Conservation (phyloP, 1,139 yeast genomes). For the Blastobotrys ciferrii region DNA sequence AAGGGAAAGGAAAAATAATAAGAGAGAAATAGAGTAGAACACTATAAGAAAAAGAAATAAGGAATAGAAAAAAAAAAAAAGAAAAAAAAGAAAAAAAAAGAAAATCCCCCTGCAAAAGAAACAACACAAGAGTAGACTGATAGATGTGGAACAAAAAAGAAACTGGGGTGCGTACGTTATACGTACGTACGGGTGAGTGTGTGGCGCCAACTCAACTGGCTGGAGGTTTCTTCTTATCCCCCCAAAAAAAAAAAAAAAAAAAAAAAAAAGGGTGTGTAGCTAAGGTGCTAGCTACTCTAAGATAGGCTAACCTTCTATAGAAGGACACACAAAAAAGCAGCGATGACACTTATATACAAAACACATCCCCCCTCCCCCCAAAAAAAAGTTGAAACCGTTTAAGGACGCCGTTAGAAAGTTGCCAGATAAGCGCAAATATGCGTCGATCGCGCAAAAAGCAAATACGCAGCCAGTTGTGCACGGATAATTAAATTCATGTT, state of each 20-base stretch:
- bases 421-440: conserved; percentile 15
- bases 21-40: not conserved
- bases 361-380: not conserved
- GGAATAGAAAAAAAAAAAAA: not conserved
- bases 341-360: not conserved
- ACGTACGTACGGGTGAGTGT: too few species aligned
- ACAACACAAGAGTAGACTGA: not conserved
- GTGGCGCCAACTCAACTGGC: too few species aligned
- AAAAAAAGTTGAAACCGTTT: conserved; percentile 2
- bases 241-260: too few species aligned
- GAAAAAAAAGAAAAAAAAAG: not conserved
- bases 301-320: not conserved
- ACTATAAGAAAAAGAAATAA: not conserved
- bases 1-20: not conserved
- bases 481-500: conserved; percentile 9
- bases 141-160: not conserved
- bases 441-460: conserved; percentile 1
- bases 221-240: too few species aligned
- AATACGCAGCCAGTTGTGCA: not conserved
- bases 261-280: too few species aligned
- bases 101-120: too few species aligned
- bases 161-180: too few species aligned
- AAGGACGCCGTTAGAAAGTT: conserved; percentile 13
- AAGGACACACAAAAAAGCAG: not conserved
- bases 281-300: too few species aligned